These are phyloP conservation scores for Capsella rubella DNA, from an alignment of 441 rosid species.

Conservation along the genomic window DNA sequence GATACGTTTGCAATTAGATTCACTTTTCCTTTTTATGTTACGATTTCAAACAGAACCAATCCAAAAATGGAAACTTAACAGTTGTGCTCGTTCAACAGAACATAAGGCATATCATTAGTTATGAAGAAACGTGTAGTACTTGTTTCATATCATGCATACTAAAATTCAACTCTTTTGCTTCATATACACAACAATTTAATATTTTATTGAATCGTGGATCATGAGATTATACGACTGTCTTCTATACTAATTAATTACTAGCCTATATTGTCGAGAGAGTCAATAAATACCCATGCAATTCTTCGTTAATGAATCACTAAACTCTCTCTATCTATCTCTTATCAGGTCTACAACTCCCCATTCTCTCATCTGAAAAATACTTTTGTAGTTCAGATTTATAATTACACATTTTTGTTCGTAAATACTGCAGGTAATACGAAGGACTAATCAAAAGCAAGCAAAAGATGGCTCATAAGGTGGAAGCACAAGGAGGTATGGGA, in stretches of 20 bases:
- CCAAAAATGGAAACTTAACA: not conserved
- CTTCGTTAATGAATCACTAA: not conserved
- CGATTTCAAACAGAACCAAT: not conserved
- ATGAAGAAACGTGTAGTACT: conserved; percentile 6
- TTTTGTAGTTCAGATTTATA: not conserved
- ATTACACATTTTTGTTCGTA: not conserved
- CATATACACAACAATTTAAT: not conserved
- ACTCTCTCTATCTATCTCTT: not conserved
- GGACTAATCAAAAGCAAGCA: not conserved
- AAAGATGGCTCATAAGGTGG: conserved; percentile 41
- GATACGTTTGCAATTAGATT: not conserved
- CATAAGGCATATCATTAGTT: not conserved
- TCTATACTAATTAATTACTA: not conserved
- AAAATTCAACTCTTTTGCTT: conserved; percentile 25
- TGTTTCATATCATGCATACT: not conserved
- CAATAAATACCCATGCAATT: conserved; percentile 24
- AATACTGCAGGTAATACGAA: not conserved
- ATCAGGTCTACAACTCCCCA: conserved; percentile 2
- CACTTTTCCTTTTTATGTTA: not conserved
- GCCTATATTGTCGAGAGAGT: not conserved
- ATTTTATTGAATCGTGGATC: conserved; percentile 11
- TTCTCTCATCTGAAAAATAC: conserved; percentile 2
- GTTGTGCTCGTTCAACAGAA: conserved; percentile 10
- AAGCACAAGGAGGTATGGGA: conserved; percentile 38
- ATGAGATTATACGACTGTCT: not conserved